Percentiles rank a stretch among this genome's conserved stretches.
Evolutionary conservation across 306 rosid genomes (phyloP).

Genomic region (Lathyrus aphaca): DNA sequence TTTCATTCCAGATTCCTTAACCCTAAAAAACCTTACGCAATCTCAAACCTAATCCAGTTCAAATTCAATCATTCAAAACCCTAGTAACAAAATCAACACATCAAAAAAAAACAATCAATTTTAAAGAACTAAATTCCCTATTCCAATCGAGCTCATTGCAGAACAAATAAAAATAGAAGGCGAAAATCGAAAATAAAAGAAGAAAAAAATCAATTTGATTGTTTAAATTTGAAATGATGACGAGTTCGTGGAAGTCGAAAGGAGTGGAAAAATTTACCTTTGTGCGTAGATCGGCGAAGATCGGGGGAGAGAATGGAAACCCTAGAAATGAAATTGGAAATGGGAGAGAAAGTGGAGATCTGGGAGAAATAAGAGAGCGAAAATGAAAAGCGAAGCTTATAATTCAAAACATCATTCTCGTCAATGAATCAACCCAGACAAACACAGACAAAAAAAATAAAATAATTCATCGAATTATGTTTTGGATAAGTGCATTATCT

Average conservation of each 20-base stretch:
- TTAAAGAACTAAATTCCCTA: neutral
- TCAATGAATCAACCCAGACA: slow-evolving; percentile 1
- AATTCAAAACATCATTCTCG: slow-evolving; percentile 28
- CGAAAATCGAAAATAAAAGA: neutral
- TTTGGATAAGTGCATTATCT: no score
- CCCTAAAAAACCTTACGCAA: slow-evolving; percentile 32
- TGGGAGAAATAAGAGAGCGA: slow-evolving; percentile 36
- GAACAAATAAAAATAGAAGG: slow-evolving; percentile 3
- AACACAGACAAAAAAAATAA: neutral
- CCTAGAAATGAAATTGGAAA: slow-evolving; percentile 36
- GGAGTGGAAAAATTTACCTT: slow-evolving; percentile 3
- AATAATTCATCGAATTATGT: no score
- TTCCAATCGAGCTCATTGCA: slow-evolving; percentile 5
- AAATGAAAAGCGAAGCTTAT: slow-evolving; percentile 37
- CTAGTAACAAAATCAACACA: slow-evolving; percentile 29
- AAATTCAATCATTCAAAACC: slow-evolving; percentile 45
- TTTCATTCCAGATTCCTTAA: slow-evolving; percentile 60
- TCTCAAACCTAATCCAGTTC: slow-evolving; percentile 33
- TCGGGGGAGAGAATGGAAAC: slow-evolving; percentile 18
- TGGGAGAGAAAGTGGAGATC: no score
- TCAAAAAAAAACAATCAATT: no score
- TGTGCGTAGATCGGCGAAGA: slow-evolving; percentile 2
- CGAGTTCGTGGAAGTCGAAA: no score
- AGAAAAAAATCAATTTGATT: neutral
- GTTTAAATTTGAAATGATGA: slow-evolving; percentile 25